These are phyloP conservation scores for Linanthus parryae DNA, from an alignment of 148 eudicot species.

Conservation along the genomic window DNA sequence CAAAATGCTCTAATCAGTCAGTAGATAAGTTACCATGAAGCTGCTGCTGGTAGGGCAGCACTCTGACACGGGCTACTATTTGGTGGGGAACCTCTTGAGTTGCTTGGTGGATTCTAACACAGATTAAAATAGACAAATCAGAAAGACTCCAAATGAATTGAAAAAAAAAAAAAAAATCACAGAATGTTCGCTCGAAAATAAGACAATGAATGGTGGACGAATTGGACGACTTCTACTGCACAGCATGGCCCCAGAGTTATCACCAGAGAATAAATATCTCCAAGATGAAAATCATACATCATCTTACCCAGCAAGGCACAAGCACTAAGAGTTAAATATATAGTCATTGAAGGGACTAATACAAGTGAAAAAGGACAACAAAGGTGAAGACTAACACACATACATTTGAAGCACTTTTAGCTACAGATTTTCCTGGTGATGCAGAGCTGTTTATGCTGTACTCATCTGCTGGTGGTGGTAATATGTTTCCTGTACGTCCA, in stretches of 20 bases:
- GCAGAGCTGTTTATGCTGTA: slow-evolving; percentile 35
- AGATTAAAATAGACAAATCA: slow-evolving; percentile 6
- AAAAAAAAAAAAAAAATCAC: slow-evolving; percentile 10
- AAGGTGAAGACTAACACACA: slow-evolving; percentile 14
- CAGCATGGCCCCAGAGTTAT: no score
- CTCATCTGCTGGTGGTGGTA: slow-evolving; percentile 71
- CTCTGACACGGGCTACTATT: slow-evolving; percentile 69
- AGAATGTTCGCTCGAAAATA: slow-evolving; percentile 2
- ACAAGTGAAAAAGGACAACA: neutral
- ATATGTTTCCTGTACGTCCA: slow-evolving; percentile 47
- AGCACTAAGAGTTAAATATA: no score
- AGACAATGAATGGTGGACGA: no score
- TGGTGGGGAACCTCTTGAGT: slow-evolving; percentile 51
- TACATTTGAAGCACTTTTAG: slow-evolving; percentile 55
- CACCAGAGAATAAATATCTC: no score
- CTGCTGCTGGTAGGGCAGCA: slow-evolving; percentile 78
- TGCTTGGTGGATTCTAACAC: slow-evolving; percentile 49
- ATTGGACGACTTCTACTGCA: no score
- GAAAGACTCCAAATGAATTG: neutral
- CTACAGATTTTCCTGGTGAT: slow-evolving; percentile 30
- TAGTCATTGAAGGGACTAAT: neutral
- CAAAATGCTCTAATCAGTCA: neutral
- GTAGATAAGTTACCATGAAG: slow-evolving; percentile 59
- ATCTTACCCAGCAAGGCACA: no score
- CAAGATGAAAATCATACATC: no score